Conservation (phyloP, 257 asterid species). For the Gynochthodes officinalis region DNA sequence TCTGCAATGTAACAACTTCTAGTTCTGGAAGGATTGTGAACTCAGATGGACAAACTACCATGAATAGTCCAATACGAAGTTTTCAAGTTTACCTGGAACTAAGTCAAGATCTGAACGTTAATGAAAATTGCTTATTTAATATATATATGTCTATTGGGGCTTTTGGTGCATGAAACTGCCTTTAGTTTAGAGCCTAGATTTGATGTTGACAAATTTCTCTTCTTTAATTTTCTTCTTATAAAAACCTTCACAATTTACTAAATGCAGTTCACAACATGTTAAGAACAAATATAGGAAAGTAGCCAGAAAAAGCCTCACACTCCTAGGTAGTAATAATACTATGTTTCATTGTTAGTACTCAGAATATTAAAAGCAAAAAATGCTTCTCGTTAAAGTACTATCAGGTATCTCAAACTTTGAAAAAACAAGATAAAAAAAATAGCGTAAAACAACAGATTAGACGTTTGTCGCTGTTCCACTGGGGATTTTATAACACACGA, state of each 20-base stretch:
- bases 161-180: not conserved
- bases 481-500: slow-evolving; percentile 1
- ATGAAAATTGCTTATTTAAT: too few relatives aligned
- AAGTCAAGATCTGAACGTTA: too few relatives aligned
- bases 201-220: slow-evolving; percentile 8
- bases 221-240: not conserved
- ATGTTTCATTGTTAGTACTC: not conserved
- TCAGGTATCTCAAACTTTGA: slow-evolving; percentile 4
- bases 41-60: not conserved
- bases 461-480: slow-evolving; percentile 8
- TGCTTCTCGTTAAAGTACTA: slow-evolving; percentile 1
- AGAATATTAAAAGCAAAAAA: not conserved
- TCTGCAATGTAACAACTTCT: not conserved
- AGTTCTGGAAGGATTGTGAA: not conserved
- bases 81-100: too few relatives aligned
- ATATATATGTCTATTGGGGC: too few relatives aligned
- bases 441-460: slow-evolving; percentile 2
- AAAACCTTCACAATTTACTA: not conserved
- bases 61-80: not conserved
- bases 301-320: slow-evolving; percentile 5
- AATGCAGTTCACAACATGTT: not conserved
- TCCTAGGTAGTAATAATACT: slow-evolving; percentile 1
- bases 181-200: not conserved
- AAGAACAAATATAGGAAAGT: slow-evolving; percentile 8
- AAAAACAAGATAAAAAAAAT: too few relatives aligned